These are phyloP conservation scores for Colletotrichum tropicicola DNA, from an alignment of 2,329 filamentous ascomycete species.

Conservation along the genomic window DNA sequence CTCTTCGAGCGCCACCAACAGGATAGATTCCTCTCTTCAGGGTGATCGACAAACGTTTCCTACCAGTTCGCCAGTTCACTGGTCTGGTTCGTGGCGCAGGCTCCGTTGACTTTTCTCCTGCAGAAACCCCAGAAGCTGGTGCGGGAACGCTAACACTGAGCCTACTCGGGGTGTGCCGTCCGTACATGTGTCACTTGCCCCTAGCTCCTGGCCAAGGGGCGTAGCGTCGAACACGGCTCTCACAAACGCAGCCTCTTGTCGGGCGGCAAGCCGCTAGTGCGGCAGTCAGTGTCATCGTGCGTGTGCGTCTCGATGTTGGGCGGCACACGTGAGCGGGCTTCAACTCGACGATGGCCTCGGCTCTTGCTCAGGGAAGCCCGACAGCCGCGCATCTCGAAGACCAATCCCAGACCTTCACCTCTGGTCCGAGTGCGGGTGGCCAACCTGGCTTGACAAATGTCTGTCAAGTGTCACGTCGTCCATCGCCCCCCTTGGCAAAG, in stretches of 20 bases:
- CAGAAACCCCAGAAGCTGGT: neutral
- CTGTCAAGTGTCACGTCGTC: constrained; percentile 6
- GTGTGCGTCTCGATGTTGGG: neutral
- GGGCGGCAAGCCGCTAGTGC: neutral
- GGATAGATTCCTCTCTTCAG: too few species aligned
- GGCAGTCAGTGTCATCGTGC: constrained; percentile 8
- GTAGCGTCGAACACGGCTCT: neutral
- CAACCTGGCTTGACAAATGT: constrained; percentile 17
- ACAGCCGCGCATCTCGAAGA: too few species aligned
- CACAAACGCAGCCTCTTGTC: neutral
- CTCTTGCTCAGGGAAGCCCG: too few species aligned
- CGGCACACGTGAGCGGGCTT: neutral
- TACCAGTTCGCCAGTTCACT: neutral
- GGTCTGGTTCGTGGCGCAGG: constrained; percentile 7
- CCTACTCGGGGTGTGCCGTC: constrained; percentile 15
- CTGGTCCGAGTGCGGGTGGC: neutral
- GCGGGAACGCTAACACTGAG: constrained; percentile 12
- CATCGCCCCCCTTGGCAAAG: neutral
- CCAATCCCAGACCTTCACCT: too few species aligned
- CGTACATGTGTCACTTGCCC: neutral
- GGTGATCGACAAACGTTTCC: too few species aligned
- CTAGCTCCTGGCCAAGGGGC: neutral
- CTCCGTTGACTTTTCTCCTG: constrained; percentile 1
- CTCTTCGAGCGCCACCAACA: too few species aligned
- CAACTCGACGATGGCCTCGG: too few species aligned